Conservation (phyloP, 169 alveolate genomes). For the Fabrea salina region DNA sequence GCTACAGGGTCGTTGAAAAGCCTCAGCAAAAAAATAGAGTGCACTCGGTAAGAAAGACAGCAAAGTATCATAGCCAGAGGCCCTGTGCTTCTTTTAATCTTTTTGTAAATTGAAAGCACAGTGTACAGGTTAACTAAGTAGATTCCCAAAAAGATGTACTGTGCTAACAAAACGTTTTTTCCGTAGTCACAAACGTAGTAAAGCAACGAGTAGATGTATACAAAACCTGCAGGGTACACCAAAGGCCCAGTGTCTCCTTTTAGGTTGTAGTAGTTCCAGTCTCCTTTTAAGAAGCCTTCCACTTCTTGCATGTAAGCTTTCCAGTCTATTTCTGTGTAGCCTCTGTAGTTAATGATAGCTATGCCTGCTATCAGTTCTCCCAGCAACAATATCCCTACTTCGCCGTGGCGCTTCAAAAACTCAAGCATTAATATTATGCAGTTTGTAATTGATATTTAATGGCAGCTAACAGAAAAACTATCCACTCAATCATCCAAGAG, state of each 20-base stretch:
- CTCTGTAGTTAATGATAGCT: constrained; percentile 66
- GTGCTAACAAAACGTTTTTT: constrained; percentile 38
- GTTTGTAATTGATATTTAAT: neutral
- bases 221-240: constrained; percentile 66
- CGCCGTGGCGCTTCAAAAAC: neutral
- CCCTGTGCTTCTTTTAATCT: neutral
- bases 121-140: constrained; percentile 35
- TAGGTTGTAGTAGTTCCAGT: constrained; percentile 44
- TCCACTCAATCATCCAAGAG: neutral
- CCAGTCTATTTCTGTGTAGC: constrained; percentile 68
- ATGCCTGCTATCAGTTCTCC: constrained; percentile 65
- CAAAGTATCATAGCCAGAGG: neutral
- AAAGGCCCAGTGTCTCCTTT: constrained; percentile 62
- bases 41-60: constrained; percentile 41
- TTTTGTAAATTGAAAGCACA: constrained; percentile 40
- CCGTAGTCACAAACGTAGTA: constrained; percentile 44
- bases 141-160: constrained; percentile 33
- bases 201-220: constrained; percentile 44
- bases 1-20: constrained; percentile 60
- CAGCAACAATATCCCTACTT: constrained; percentile 47
- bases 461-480: constrained; percentile 13
- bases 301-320: constrained; percentile 58
- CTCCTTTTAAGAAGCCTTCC: constrained; percentile 48
- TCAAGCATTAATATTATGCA: neutral
- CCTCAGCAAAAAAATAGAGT: constrained; percentile 55